These are phyloP conservation scores for Coemansia sp. DNA, from an alignment of 192 early-diverging fungal species.

Conservation along the genomic window DNA sequence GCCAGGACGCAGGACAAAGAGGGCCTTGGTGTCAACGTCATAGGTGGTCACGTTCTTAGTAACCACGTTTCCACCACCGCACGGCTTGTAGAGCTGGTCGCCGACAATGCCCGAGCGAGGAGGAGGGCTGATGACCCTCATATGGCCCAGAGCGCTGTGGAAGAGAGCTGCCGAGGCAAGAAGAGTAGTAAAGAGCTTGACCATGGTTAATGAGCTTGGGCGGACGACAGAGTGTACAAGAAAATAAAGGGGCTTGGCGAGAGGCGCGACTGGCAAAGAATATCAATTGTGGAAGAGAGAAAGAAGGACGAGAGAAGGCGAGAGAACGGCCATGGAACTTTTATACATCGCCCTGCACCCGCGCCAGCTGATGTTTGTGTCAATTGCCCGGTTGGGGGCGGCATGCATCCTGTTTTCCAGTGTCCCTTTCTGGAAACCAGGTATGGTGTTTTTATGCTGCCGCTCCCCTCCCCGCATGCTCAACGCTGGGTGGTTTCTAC, in stretches of 20 bases:
- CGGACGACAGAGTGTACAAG: neutral
- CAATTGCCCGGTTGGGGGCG: neutral
- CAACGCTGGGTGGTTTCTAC: no score
- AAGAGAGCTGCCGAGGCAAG: conserved; percentile 23
- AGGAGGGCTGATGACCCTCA: conserved; percentile 15
- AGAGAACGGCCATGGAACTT: conserved; percentile 15
- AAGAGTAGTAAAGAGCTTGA: conserved; percentile 31
- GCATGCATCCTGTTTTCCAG: neutral
- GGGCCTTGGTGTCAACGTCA: conserved; percentile 22
- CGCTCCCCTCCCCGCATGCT: no score
- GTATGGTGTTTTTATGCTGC: no score
- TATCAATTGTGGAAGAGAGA: conserved; percentile 10
- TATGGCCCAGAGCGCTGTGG: conserved; percentile 40
- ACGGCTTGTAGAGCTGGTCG: conserved; percentile 33
- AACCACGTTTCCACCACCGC: conserved; percentile 33
- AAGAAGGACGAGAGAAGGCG: conserved; percentile 29
- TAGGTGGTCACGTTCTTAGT: conserved; percentile 44
- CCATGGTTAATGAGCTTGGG: conserved; percentile 17
- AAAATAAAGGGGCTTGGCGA: neutral
- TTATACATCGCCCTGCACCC: neutral
- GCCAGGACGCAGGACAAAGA: conserved; percentile 29
- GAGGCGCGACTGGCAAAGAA: neutral
- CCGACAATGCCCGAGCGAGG: conserved; percentile 39
- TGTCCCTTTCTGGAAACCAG: no score
- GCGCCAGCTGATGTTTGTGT: neutral